A percentile compares a stretch with the other conserved stretches of the same genome.
These are phyloP conservation scores for Solanum tarijense DNA, from an alignment of 257 asterid genomes.

Conservation along the genomic window DNA sequence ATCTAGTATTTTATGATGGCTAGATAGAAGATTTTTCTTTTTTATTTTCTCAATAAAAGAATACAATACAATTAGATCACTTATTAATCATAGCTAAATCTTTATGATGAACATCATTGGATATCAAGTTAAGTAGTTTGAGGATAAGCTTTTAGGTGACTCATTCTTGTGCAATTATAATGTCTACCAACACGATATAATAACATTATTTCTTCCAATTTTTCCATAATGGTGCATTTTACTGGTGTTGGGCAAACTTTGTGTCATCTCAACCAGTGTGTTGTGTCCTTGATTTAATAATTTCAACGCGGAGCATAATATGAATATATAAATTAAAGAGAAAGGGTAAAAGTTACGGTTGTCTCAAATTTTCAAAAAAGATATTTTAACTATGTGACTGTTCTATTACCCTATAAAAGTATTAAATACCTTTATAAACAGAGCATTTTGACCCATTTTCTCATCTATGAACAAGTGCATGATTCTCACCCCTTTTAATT, in stretches of 20 bases:
- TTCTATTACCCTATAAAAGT: too few species aligned
- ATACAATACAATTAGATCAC: background rate
- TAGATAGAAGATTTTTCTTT: background rate
- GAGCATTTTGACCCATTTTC: too few species aligned
- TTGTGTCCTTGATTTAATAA: too few species aligned
- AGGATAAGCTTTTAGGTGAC: background rate
- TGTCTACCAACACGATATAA: background rate
- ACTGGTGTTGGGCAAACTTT: background rate
- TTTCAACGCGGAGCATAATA: too few species aligned
- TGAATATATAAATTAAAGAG: too few species aligned
- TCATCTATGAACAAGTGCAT: too few species aligned
- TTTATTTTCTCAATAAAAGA: background rate
- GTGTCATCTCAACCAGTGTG: too few species aligned
- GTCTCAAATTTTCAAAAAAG: too few species aligned
- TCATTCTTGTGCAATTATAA: background rate
- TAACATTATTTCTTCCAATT: background rate
- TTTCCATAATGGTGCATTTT: background rate
- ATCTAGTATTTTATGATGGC: background rate
- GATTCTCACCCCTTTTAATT: too few species aligned
- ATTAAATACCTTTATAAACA: too few species aligned
- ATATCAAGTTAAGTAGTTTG: background rate
- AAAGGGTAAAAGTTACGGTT: too few species aligned
- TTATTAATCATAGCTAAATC: background rate
- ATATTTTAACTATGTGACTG: too few species aligned
- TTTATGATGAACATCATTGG: background rate